Base-by-base conservation (phyloP, 2,329 filamentous ascomycete species). In the Ophiosphaerella korrae region DNA sequence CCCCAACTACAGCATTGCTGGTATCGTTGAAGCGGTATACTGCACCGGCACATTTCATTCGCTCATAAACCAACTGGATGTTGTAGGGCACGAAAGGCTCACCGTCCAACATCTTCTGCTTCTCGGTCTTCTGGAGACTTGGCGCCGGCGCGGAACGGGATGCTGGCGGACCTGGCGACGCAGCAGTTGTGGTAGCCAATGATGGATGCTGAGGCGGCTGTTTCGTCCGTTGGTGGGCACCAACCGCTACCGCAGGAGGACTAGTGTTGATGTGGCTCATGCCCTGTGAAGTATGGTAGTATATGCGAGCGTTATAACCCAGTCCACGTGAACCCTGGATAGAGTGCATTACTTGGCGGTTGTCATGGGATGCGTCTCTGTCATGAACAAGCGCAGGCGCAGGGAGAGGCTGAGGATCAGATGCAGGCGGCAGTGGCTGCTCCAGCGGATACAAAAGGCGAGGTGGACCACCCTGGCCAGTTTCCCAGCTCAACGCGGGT, bases 21-120 rank as follows among this genome's bases (percentile, higher is more conserved):
- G 89, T 88, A 70, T 88, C 90, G 74, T 97, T 97, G 77, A 94
- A 97, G 43, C 87, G 82, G 83, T 88, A 92, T 62, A 93, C 86
- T 4, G 90, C 90, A 11, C 84, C 83, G 56, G 86, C 88, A 75
- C 93, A 97, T 47, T 88, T 83, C 68, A 94, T 86, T 13, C 93
- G 88, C 66, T 97, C 92, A 16, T 89, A 81, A 12, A 89, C 82
- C 5, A 99, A 82, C 64, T 91, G 87, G 53, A 86, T 83, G 68
- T 90, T 86, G 57, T 88, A 92, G 6, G 90, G 89, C 53, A 86
- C 87, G 74, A 91, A 97, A n/a, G 85, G 82, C 34, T 89, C 82
- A 9, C 90, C 90, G 29, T 81, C 81, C 13, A 96, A 78, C 93
- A 97, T 97, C 71, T 94, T 91, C 53, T 95, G 89, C 74, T 94